Conservation (phyloP, 2,329 filamentous ascomycete genomes). For the Colletotrichum simmondsii region DNA sequence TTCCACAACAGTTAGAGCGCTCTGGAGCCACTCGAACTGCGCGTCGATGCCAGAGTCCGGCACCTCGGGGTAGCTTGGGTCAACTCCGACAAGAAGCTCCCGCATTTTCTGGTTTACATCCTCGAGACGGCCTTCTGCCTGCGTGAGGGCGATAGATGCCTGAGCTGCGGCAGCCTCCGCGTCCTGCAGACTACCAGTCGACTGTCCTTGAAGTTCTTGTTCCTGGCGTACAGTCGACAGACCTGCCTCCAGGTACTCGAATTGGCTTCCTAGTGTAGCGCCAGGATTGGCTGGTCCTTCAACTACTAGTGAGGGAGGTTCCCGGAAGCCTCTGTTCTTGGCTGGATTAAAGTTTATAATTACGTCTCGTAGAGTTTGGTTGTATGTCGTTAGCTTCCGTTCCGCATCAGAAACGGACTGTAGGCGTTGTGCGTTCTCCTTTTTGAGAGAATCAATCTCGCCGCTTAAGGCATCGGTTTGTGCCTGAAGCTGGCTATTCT, state of each 20-base stretch:
- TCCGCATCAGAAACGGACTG: conserved; percentile 71
- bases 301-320: conserved; percentile 46
- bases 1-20: conserved; percentile 64
- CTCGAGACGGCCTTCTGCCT: conserved; percentile 66
- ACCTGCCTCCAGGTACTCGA: conserved; percentile 78
- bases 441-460: conserved; percentile 50
- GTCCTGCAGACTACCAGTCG: conserved; percentile 36
- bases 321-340: conserved; percentile 57
- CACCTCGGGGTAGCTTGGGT: conserved; percentile 64
- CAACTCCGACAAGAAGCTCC: conserved; percentile 62
- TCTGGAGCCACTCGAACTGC: conserved; percentile 76
- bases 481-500: conserved; percentile 43
- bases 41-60: conserved; percentile 72
- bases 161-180: conserved; percentile 38
- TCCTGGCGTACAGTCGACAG: conserved; percentile 70
- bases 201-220: conserved; percentile 56
- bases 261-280: conserved; percentile 62
- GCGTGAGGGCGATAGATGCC: conserved; percentile 42
- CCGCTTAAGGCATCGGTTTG: conserved; percentile 46
- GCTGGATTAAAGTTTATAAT: conserved; percentile 72
- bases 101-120: conserved; percentile 74
- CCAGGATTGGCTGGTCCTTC: background rate
- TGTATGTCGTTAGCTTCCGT: conserved; percentile 74
- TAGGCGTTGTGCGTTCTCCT: conserved; percentile 50
- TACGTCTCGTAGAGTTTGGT: conserved; percentile 72